Base-by-base conservation (phyloP, 2,329 filamentous ascomycete species). In the Dendrostoma leiphaemia region DNA sequence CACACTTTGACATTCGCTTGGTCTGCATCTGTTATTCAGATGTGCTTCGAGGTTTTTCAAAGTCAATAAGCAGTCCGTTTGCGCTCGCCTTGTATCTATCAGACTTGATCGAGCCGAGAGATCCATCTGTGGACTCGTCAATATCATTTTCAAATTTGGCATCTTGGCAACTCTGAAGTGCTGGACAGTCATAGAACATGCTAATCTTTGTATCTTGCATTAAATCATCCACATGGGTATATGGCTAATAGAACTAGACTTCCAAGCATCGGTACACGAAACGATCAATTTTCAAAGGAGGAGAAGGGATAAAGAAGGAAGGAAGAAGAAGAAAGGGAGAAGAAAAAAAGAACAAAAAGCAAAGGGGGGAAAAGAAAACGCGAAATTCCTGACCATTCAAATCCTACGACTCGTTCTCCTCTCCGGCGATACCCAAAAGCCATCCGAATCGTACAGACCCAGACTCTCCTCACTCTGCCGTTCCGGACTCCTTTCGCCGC, bases 371-470 rank as follows among this genome's bases (percentile, higher is more conserved):
- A 9, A 12, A 34, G 17, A 4, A n/a, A n/a, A 34, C 23, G 23
- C n/a, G n/a, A n/a, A n/a, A n/a, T 13, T n/a, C 7, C 38, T 9
- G 28, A 6, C 17, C 17, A 12, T 38, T 54, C 47, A 51, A 19
- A 8, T 15, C 41, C 43, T 54, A 15, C 48, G 3, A 17, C 28
- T 21, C 29, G 19, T 8, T 45, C 44, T 59, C 56, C 68, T 63
- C n/a, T 70, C 70, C 3, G 74, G 75, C 24, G 74, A 74, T 28
- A 73, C 67, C 54, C 78, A 60, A 48, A 78, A 78, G 2, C 75
- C 76, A 26, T 78, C 73, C 46, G 68, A 63, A 55, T 78, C 75
- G 56, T 79, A 79, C 46, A 76, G 49, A 1, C 71, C 72, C 28
- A 74, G 54, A 31, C 72, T 77, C 19, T 75, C 73, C 1, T 66